Evolutionary conservation across 2,329 filamentous ascomycete species (phyloP), one percentile per base, ranked within the genome.

Genomic region (Aspergillus transmontanensis): DNA sequence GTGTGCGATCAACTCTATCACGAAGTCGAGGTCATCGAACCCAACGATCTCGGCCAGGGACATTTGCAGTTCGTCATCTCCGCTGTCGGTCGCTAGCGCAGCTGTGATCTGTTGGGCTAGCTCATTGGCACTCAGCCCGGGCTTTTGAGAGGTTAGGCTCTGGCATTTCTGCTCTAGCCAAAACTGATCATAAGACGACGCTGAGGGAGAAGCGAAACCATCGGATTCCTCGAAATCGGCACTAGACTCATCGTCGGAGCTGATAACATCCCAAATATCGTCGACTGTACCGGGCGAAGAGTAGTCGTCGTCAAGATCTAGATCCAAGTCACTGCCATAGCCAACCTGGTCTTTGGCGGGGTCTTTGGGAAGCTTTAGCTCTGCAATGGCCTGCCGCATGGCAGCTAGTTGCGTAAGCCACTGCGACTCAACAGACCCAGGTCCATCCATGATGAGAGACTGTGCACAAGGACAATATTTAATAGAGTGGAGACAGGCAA

Each of bases 241-340:
- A 69, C 88, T 90, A 71, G 86, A 90, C 74, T 86, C 83, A 61
- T 89, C 89, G 23, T 88, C 87, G 28, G 90, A 89, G 63, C 89
- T 93, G 72, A 96, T 92, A 63, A 96, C 88, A 75, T 97, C 94
- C 94, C 94, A 97, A 11, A 97, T 89, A 78, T 97, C 93, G 63
- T 94, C 91, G 6, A 87, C 86, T 21, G 86, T 76, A 50, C 86
- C 87, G 6, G 86, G 86, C 4, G 82, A 85, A 3, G 84, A 85
- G 26, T 86, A 79, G 54, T 87, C 84, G 10, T 92, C 87, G 65
- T 91, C 89, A 57, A 89, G 79, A 50, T 89, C 83, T 41, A 89
- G 79, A 34, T 81, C 77, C 26, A 81, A 66, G 59, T 88, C 84
- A 14, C 85, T 80, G 21, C 83, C 86, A 71, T 88, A 87, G 50